These are phyloP conservation scores for Circinella minor DNA, from an alignment of 371 early-diverging fungal genomes.

Conservation along the genomic window DNA sequence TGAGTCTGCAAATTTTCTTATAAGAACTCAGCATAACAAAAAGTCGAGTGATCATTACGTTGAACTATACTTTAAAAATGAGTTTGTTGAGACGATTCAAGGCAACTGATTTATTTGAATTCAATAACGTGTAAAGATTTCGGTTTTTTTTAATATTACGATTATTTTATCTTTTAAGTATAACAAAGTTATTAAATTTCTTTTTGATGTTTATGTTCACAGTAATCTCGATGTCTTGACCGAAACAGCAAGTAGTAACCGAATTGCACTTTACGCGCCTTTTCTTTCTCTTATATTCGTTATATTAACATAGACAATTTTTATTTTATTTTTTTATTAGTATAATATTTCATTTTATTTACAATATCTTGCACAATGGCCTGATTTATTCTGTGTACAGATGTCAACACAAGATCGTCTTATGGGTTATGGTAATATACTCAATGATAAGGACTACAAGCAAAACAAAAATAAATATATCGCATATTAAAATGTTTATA, in stretches of 20 bases:
- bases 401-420: constrained; percentile 72
- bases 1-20: neutral
- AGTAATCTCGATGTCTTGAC: constrained; percentile 90
- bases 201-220: neutral
- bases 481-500: neutral
- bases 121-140: constrained; percentile 83
- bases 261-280: neutral
- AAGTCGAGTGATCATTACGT: neutral
- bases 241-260: constrained; percentile 71
- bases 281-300: too few species aligned
- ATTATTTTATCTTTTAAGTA: neutral
- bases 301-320: neutral
- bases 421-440: constrained; percentile 85
- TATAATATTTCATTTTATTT: constrained; percentile 96
- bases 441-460: neutral
- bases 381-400: constrained; percentile 88
- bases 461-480: neutral
- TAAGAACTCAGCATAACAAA: neutral
- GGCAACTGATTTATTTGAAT: constrained; percentile 87
- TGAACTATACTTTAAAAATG: constrained; percentile 21
- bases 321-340: constrained; percentile 51
- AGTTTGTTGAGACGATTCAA: constrained; percentile 58
- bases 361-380: constrained; percentile 93
- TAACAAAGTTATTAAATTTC: too few species aligned
- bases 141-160: too few species aligned